Percentiles rank a stretch among this genome's conserved stretches.
phyloP scores from a whole-genome alignment of 306 rosid genomes.

The Prosopis cineraria region DNA sequence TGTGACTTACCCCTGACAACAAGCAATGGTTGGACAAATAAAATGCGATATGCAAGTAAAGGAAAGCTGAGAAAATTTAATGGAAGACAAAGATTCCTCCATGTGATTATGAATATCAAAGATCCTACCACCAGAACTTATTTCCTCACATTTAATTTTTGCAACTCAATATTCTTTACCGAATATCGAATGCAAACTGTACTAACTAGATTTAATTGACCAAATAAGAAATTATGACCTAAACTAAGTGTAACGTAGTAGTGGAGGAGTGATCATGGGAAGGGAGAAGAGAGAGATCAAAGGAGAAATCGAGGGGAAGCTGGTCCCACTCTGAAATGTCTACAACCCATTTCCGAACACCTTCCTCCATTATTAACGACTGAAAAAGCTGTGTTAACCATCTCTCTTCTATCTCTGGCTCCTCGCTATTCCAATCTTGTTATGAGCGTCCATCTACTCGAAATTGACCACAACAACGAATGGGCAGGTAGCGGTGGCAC shows the following conservation, averaged over 20 bases:
- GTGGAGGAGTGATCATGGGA: conserved; percentile 49
- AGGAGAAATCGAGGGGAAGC: conserved; percentile 51
- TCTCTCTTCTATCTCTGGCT: too few relatives aligned
- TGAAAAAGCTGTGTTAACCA: too few relatives aligned
- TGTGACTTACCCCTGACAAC: background rate
- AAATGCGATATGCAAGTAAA: background rate
- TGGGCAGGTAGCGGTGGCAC: too few relatives aligned
- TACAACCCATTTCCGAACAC: conserved; percentile 73
- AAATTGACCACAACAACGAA: too few relatives aligned
- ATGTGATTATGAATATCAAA: background rate
- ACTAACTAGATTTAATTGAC: background rate
- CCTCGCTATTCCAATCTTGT: too few relatives aligned
- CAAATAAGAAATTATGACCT: background rate
- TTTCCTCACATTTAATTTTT: background rate
- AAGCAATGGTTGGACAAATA: background rate
- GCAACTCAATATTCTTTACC: background rate
- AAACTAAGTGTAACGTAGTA: conserved; percentile 45
- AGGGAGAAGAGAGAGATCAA: conserved; percentile 67
- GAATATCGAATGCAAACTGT: background rate
- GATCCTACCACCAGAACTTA: background rate
- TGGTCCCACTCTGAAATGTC: conserved; percentile 84
- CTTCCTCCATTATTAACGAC: conserved; percentile 53
- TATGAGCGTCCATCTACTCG: too few relatives aligned
- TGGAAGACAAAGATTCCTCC: background rate
- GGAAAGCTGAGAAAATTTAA: background rate